Percentiles rank a stretch among this genome's conserved stretches.
phyloP scores from a whole-genome alignment of 2,329 filamentous ascomycete species.

The Colletotrichum limetticola region DNA sequence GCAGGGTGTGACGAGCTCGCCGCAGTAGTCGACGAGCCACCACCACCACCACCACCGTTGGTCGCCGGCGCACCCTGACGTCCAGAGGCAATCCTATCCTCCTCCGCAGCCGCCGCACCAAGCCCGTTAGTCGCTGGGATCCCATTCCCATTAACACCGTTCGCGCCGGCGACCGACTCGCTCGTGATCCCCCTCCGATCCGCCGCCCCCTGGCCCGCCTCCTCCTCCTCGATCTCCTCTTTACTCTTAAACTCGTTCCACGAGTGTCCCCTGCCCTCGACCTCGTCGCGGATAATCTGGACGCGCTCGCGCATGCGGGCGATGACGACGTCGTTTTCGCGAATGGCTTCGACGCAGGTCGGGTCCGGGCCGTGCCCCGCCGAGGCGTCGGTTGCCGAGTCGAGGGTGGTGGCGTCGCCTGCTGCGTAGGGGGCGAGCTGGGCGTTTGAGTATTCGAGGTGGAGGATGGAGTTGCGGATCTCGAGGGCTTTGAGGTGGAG shows the following conservation, averaged over 20 bases:
- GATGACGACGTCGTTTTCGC: conserved; percentile 77
- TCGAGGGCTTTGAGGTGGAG: conserved; percentile 82
- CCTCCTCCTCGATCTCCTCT: conserved; percentile 53
- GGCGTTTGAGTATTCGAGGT: conserved; percentile 79
- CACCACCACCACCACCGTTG: neutral
- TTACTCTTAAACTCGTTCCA: conserved; percentile 67
- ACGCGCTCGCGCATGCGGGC: conserved; percentile 75
- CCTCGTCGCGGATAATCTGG: conserved; percentile 70
- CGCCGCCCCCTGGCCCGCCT: conserved; percentile 20
- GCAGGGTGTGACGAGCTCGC: conserved; percentile 50
- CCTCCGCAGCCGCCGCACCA: conserved; percentile 21
- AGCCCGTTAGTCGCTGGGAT: conserved; percentile 36
- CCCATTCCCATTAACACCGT: neutral
- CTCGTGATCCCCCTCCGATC: neutral
- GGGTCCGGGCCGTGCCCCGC: conserved; percentile 59
- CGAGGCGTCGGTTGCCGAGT: conserved; percentile 41
- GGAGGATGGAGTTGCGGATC: conserved; percentile 78
- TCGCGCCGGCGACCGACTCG: neutral
- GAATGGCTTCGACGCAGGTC: conserved; percentile 79
- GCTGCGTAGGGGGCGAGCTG: conserved; percentile 77
- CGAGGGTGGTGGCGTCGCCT: conserved; percentile 46
- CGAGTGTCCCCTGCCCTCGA: conserved; percentile 65
- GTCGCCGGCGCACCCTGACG: conserved; percentile 19
- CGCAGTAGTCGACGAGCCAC: neutral
- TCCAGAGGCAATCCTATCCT: conserved; percentile 22